Base-by-base conservation (phyloP, 306 rosid genomes). In the Lathyrus sativus region DNA sequence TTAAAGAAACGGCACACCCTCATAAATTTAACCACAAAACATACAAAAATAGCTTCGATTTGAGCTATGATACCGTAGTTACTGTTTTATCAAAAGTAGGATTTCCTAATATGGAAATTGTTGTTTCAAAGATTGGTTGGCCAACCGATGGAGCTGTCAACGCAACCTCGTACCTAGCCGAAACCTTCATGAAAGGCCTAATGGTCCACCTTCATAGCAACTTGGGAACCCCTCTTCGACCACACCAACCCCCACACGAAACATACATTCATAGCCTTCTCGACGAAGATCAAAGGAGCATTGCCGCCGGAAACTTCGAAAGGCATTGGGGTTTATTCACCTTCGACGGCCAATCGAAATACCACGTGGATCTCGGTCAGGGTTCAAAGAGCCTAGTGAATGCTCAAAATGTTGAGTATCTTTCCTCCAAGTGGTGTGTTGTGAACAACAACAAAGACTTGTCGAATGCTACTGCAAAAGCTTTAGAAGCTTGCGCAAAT, bases 311-410 rank as follows among this genome's bases (percentile, higher is more conserved):
- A 64, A 75, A 78, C 80, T 92, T 84, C 26, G 98, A 92, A 77
- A 79, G 93, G 66, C 98, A 92, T 62, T 90, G 98, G 96, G 98
- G 98, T 11, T 65, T 92, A 43, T 92, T 89, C 83, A 88, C 96
- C 62, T 92, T 92, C 6, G 98, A 92, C 26, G 98, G 98, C 46
- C 98, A 92, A 84, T 93, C 96, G 63, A 92, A 92, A 82, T 92
- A 90, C 76, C 85, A 14, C 6, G 75, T 85, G 17, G 88, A 90
- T 68, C 81, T 90, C 15, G 85, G 83, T 65, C 85, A 79, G 64
- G 89, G 91, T 42, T 65, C 82, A 37, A 85, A 81, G 78, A 65
- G 62, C 82, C 89, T 85, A 1, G 75, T 77, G 78, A 81, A 90
- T 74, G 96, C 97, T 28, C 90, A 86, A 65, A 77, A 86, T 71